Base-by-base conservation (phyloP, 352 stramenopile species). In the Phytophthora brassicae region DNA sequence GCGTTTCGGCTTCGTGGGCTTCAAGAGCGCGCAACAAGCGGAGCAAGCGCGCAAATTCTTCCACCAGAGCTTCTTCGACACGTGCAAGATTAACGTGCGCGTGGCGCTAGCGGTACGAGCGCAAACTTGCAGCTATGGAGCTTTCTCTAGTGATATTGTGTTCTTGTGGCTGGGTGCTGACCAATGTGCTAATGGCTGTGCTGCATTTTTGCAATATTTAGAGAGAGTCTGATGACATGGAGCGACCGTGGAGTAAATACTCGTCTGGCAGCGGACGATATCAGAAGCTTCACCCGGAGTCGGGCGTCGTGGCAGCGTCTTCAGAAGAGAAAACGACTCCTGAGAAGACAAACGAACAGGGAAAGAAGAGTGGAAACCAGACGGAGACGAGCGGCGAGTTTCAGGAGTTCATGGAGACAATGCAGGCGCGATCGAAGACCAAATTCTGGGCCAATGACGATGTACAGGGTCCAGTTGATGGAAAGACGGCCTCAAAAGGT, bases 371-470 rank as follows among this genome's bases (percentile, higher is more conserved):
- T 16, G 52, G 44, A 2, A 56, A 56, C 26, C 64, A 65, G 9
- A 51, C 66, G 1, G 66, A 68, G 26, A 62, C 63, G 33, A 87
- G 79, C 44, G 70, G 70, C 13, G 82, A 92, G 70, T 93, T 95
- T 36, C 56, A 93, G 45, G 87, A 97, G 72, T 97, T 97, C 49
- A 82, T 96, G 60, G 87, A 95, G 60, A 93, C 90, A 16, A 95
- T 97, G 86, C 86, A 97, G 64, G 80, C 86, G 46, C 89, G 87
- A 41, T 90, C 81, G 4, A 94, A 94, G 75, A 89, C 85, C 33
- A 89, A 90, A 19, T 95, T 95, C 66, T 97, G 89, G 89, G 86
- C 86, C n/a, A 96, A 97, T 51, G 89, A 97, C 52, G 89, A 96
- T 48, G 88, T 81, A 3, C 77, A 91, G 60, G 77, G 76, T 2